Evolutionary conservation across 768 basidiomycete species (phyloP), one percentile per base, ranked within the genome.

Genomic region (Fomitopsis pulvina): DNA sequence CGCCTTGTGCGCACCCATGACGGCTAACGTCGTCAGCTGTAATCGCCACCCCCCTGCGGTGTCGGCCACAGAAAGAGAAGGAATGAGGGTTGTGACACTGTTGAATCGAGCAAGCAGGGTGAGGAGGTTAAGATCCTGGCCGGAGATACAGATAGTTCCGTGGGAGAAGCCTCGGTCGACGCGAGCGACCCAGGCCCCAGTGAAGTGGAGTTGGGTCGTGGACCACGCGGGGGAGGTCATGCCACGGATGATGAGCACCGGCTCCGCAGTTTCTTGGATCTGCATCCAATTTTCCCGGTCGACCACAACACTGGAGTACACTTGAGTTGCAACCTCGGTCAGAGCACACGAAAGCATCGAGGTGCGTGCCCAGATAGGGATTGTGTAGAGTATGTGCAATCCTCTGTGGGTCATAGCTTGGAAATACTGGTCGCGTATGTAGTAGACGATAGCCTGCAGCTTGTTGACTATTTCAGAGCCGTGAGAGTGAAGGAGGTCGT

Each of bases 31-130:
- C n/a, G 42, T 48, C 24, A 64, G 54, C 28, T 57, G 40, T 20
- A 60, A 50, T 25, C 47, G 38, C 53, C 53, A 54, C 12, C 49
- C 52, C 34, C 50, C 51, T 9, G 14, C 28, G 37, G 24, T 25
- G 7, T 38, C 47, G 9, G 30, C 25, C 27, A 24, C 30, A 10
- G 40, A 40, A 27, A 58, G 54, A 32, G 44, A 45, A 21, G 61
- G 61, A n/a, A 65, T 51, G 26, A 65, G 44, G 11, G 63, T 62
- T 1, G 63, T 65, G 18, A 40, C 44, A 5, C 48, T 48, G 38
- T 65, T 65, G 53, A 65, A 48, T 11, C 41, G 29, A 11, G 54
- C 40, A 4, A 65, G 52, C 8, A 50, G 41, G 7, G 41, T 38
- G 22, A 63, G 57, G 24, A 65, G 45, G n/a, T 41, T 41, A 20